phyloP scores from a whole-genome alignment of 495 filamentous ascomycete genomes.

The Bryoglossum gracile region DNA sequence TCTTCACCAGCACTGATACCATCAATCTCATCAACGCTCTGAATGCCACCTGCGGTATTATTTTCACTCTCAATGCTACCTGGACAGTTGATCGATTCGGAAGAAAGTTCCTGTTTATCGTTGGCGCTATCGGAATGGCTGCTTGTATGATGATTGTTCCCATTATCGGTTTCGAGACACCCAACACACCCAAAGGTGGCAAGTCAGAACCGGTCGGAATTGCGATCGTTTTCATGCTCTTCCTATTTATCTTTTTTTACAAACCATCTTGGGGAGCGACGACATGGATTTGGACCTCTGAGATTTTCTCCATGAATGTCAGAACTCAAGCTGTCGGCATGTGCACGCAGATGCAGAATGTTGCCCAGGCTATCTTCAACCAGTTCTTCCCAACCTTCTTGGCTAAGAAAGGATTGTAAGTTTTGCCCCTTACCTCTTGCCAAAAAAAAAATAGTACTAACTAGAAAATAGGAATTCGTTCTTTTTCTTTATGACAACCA shows the following conservation, averaged over 20 bases:
- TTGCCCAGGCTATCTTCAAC: constrained; percentile 56
- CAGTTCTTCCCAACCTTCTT: constrained; percentile 64
- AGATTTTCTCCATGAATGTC: constrained; percentile 62
- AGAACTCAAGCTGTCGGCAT: constrained; percentile 62
- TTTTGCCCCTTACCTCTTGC: constrained; percentile 42
- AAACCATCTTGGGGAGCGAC: constrained; percentile 64
- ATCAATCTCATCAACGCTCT: constrained; percentile 50
- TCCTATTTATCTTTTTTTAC: constrained; percentile 63
- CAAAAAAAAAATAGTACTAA: constrained; percentile 25
- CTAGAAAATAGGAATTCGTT: constrained; percentile 7
- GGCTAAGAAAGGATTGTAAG: constrained; percentile 43
- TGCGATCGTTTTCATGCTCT: constrained; percentile 53
- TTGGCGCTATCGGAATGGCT: constrained; percentile 51
- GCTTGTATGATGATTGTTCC: constrained; percentile 54
- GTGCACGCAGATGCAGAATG: constrained; percentile 59
- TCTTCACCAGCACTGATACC: constrained; percentile 38
- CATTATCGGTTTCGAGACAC: constrained; percentile 51
- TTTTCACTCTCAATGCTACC: constrained; percentile 63
- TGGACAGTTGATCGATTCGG: constrained; percentile 56
- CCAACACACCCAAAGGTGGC: constrained; percentile 34
- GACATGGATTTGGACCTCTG: constrained; percentile 61
- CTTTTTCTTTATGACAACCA: constrained; percentile 60
- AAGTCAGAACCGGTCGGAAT: constrained; percentile 54
- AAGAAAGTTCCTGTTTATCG: constrained; percentile 47
- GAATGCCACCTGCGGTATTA: constrained; percentile 71